Evolutionary conservation across 179 eudicot genomes (phyloP).

Genomic region (Camellia oleifera): DNA sequence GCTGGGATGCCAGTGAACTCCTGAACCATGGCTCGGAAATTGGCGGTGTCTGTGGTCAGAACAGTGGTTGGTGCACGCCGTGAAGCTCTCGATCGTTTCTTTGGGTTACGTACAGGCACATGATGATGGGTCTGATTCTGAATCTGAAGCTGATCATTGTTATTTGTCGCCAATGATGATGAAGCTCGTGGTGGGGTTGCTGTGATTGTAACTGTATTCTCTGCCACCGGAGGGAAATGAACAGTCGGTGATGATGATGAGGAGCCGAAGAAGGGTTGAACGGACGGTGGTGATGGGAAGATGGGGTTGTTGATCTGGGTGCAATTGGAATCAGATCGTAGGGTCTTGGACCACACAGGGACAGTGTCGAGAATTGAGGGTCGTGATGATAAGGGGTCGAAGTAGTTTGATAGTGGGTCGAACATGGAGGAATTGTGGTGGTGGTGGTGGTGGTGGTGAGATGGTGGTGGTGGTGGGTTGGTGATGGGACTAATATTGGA

Average conservation of each 20-base stretch:
- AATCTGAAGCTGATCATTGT: background rate
- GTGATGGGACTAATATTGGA: background rate
- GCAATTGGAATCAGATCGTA: conserved; percentile 20
- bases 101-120: conserved; percentile 27
- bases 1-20: conserved; percentile 59
- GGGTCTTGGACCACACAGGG: conserved; percentile 21
- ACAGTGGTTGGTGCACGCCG: conserved; percentile 55
- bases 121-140: too few species aligned
- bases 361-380: conserved; percentile 19
- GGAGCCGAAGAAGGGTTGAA: background rate
- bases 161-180: background rate
- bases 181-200: too few species aligned
- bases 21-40: conserved; percentile 63
- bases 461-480: conserved; percentile 8
- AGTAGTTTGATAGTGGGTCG: conserved; percentile 23
- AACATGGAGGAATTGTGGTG: conserved; percentile 18
- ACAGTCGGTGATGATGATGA: background rate
- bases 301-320: conserved; percentile 10
- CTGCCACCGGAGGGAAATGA: conserved; percentile 7
- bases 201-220: background rate
- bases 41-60: conserved; percentile 47
- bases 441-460: conserved; percentile 10
- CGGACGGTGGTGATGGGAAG: background rate
- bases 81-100: conserved; percentile 47
- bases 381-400: conserved; percentile 15